These are phyloP conservation scores for Trypanosoma lewisi DNA, from an alignment of 208 protist genomes.

Conservation along the genomic window DNA sequence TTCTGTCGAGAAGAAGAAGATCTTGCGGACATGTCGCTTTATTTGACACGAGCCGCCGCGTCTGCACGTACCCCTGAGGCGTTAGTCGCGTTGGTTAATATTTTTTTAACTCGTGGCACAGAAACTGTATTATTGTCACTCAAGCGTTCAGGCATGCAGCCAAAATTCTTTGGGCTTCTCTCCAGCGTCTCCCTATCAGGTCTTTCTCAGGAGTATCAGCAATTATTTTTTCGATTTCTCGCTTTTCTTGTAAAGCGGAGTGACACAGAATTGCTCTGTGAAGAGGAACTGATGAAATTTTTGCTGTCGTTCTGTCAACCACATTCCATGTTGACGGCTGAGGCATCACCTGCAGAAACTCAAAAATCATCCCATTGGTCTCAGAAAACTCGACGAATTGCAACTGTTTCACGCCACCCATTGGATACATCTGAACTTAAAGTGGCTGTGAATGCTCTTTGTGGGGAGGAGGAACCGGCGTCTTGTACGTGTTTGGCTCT, in stretches of 20 bases:
- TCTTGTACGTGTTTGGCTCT: slow-evolving; percentile 27
- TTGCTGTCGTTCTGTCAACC: slow-evolving; percentile 10
- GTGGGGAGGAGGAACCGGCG: slow-evolving; percentile 10
- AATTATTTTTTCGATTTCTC: slow-evolving; percentile 21
- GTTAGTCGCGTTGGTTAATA: slow-evolving; percentile 36
- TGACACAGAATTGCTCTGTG: slow-evolving; percentile 22
- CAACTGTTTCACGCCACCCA: not conserved
- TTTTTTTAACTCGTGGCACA: slow-evolving; percentile 29
- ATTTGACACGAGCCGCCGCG: slow-evolving; percentile 41
- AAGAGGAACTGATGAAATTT: slow-evolving; percentile 11
- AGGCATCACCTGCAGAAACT: not conserved
- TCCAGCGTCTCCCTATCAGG: slow-evolving; percentile 6
- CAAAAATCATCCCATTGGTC: slow-evolving; percentile 13
- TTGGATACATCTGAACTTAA: not conserved
- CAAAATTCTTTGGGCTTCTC: slow-evolving; percentile 36
- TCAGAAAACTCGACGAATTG: not conserved
- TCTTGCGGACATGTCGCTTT: slow-evolving; percentile 69
- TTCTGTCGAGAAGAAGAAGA: slow-evolving; percentile 73
- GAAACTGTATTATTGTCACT: slow-evolving; percentile 41
- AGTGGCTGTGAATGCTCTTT: slow-evolving; percentile 7
- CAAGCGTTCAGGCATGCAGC: slow-evolving; percentile 41
- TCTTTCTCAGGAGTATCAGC: slow-evolving; percentile 6
- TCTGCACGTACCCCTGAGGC: slow-evolving; percentile 29
- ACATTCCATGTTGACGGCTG: not conserved
- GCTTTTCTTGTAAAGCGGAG: slow-evolving; percentile 18